Conservation (phyloP, 768 basidiomycete species). For the Lepiota venenata region DNA sequence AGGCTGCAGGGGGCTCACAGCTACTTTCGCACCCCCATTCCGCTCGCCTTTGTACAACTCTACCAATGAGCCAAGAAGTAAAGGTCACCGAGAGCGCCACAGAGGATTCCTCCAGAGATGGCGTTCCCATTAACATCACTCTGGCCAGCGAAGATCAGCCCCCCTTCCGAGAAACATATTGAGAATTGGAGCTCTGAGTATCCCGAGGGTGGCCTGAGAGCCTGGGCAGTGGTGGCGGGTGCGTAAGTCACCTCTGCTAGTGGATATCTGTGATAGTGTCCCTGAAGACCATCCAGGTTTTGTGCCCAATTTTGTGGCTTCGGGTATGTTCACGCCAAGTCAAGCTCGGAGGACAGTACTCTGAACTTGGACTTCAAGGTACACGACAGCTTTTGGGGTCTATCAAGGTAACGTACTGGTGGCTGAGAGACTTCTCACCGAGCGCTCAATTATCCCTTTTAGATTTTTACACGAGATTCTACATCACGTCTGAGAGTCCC, state of each 20-base stretch:
- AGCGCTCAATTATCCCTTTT: not conserved
- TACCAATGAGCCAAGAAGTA: no score
- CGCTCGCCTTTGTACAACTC: no score
- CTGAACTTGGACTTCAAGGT: conserved; percentile 10
- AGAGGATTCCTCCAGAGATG: no score
- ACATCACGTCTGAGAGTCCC: conserved; percentile 18
- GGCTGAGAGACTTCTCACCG: not conserved
- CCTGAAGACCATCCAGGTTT: conserved; percentile 4
- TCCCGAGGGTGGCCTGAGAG: conserved; percentile 16
- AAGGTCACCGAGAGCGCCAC: no score
- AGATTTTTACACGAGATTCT: conserved; percentile 25
- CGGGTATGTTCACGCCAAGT: conserved; percentile 15
- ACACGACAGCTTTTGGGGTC: conserved; percentile 23
- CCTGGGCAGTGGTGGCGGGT: conserved; percentile 13
- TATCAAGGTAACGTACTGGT: conserved; percentile 17
- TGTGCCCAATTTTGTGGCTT: conserved; percentile 20
- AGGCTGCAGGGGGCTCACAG: no score
- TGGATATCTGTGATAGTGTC: not conserved
- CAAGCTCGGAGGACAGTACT: not conserved
- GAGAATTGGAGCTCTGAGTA: not conserved
- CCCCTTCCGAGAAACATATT: not conserved
- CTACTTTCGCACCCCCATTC: no score
- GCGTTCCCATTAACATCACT: not conserved
- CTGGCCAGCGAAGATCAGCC: not conserved
- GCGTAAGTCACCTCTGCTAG: conserved; percentile 3